These are phyloP conservation scores for Fusarium foetens DNA, from an alignment of 2,329 filamentous ascomycete genomes.

Conservation along the genomic window DNA sequence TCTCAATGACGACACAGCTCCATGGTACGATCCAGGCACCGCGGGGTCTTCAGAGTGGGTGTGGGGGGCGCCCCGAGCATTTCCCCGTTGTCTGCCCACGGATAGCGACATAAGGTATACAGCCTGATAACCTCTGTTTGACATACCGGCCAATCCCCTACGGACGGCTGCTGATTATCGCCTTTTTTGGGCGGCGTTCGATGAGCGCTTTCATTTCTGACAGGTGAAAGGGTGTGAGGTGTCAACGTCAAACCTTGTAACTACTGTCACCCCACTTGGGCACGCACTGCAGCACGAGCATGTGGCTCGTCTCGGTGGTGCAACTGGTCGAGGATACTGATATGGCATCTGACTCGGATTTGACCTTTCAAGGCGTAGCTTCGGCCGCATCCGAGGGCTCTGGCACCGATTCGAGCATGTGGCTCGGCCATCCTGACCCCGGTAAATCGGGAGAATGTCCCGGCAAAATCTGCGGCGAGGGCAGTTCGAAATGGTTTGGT, in stretches of 20 bases:
- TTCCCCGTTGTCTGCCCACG: slow-evolving; percentile 33
- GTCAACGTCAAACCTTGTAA: slow-evolving; percentile 25
- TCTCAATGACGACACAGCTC: slow-evolving; percentile 45
- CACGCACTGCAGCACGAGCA: slow-evolving; percentile 31
- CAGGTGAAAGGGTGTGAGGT: slow-evolving; percentile 20
- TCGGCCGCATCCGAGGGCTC: slow-evolving; percentile 42
- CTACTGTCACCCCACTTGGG: slow-evolving; percentile 40
- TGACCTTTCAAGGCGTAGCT: slow-evolving; percentile 38
- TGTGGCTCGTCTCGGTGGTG: slow-evolving; percentile 41
- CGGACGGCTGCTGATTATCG: slow-evolving; percentile 17
- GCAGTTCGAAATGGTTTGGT: slow-evolving; percentile 57
- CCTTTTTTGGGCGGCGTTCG: slow-evolving; percentile 6
- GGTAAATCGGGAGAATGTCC: slow-evolving; percentile 43
- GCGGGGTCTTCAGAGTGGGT: slow-evolving; percentile 37
- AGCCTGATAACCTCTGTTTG: slow-evolving; percentile 4
- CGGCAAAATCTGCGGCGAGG: slow-evolving; percentile 58
- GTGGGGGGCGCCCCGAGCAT: slow-evolving; percentile 19
- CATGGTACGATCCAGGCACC: slow-evolving; percentile 45
- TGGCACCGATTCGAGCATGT: slow-evolving; percentile 39
- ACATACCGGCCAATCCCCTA: slow-evolving; percentile 27
- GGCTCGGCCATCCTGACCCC: slow-evolving; percentile 41
- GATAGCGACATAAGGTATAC: slow-evolving; percentile 17
- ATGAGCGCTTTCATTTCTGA: slow-evolving; percentile 11
- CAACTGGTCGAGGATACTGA: slow-evolving; percentile 18
- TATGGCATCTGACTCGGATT: slow-evolving; percentile 16